Percentiles rank a stretch among this genome's conserved stretches.
Conservation (phyloP, 352 stramenopile species). For the Globisporangium radiosum region DNA sequence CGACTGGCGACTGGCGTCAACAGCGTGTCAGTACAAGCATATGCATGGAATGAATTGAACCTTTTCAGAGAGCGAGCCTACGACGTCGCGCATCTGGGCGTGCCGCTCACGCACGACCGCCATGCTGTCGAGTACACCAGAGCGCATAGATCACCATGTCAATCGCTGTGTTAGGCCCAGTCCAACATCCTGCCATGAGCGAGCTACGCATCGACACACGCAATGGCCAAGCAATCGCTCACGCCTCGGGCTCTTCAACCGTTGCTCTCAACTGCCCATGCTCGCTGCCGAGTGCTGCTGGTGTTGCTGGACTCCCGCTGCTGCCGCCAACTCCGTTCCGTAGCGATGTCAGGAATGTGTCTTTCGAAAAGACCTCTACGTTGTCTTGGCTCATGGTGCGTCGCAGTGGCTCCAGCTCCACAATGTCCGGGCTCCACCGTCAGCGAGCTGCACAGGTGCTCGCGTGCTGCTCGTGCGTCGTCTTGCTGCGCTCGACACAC, state of each 20-base stretch:
- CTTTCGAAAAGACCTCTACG: slow-evolving; percentile 66
- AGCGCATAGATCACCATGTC: neutral
- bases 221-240: slow-evolving; percentile 3
- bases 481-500: too few relatives aligned
- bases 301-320: neutral
- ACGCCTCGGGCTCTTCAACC: slow-evolving; percentile 46
- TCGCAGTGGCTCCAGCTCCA: too few relatives aligned
- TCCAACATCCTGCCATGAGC: neutral
- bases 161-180: too few relatives aligned
- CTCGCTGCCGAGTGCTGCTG: slow-evolving; percentile 1
- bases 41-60: slow-evolving; percentile 4
- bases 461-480: too few relatives aligned
- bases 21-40: too few relatives aligned
- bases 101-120: slow-evolving; percentile 69
- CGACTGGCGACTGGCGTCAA: too few relatives aligned
- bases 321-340: slow-evolving; percentile 25
- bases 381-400: slow-evolving; percentile 36
- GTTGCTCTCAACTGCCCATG: slow-evolving; percentile 6
- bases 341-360: slow-evolving; percentile 73
- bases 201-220: neutral
- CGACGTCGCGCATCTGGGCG: slow-evolving; percentile 71
- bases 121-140: slow-evolving; percentile 41
- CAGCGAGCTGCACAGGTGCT: too few relatives aligned
- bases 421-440: neutral
- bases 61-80: slow-evolving; percentile 81